These are phyloP conservation scores for Posidonia oceanica DNA, from an alignment of 116 monocot species.

Conservation along the genomic window DNA sequence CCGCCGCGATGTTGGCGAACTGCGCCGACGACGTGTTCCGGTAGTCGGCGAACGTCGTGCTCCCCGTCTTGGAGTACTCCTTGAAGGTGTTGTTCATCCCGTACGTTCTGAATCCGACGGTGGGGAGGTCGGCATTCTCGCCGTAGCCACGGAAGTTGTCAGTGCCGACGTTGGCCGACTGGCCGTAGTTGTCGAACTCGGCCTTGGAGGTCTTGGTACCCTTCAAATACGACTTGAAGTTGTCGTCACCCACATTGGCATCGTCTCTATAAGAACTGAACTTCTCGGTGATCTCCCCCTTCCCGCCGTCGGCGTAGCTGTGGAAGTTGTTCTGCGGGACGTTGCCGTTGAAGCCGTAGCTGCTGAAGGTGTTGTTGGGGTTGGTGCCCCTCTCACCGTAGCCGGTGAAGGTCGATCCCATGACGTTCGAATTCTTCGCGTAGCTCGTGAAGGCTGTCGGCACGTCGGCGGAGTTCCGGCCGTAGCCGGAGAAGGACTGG, in stretches of 20 bases:
- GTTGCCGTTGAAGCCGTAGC: constrained; percentile 49
- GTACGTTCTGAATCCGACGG: constrained; percentile 25
- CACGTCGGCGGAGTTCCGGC: constrained; percentile 22
- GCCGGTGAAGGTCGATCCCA: constrained; percentile 33
- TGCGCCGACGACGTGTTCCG: constrained; percentile 10
- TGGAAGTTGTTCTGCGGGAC: constrained; percentile 50
- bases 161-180: constrained; percentile 15
- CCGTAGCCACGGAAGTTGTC: constrained; percentile 15
- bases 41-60: constrained; percentile 9
- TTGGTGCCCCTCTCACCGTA: constrained; percentile 32
- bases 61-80: constrained; percentile 11
- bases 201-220: constrained; percentile 7
- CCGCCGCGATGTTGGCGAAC: constrained; percentile 3
- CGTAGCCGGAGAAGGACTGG: constrained; percentile 43
- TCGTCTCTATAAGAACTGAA: constrained; percentile 39
- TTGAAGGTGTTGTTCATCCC: constrained; percentile 20
- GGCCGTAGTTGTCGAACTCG: constrained; percentile 24
- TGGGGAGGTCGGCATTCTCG: not conserved
- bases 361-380: constrained; percentile 22
- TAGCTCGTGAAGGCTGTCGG: constrained; percentile 29
- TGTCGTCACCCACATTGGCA: constrained; percentile 58
- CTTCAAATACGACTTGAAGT: constrained; percentile 46
- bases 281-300: constrained; percentile 11
- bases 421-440: constrained; percentile 36
- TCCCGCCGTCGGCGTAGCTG: constrained; percentile 19